Evolutionary conservation across 202 grass and related monocot genomes (phyloP), one percentile per base, ranked within the genome.

Genomic region (Setaria viridis): DNA sequence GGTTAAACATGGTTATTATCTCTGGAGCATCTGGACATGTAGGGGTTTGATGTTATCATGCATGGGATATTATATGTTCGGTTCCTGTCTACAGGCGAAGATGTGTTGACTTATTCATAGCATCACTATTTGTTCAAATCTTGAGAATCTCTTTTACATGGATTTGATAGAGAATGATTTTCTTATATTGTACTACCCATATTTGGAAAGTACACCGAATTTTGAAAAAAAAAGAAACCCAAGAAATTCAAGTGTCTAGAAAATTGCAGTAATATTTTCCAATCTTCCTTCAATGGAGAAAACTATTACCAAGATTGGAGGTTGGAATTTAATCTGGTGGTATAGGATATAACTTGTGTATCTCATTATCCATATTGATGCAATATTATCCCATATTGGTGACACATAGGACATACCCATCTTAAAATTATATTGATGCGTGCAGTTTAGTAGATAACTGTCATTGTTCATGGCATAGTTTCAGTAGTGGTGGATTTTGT

Each of bases 401-500:
- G 12, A 15, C 45, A 49, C 45, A 49, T 16, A 57, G 34, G 48
- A 19, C 47, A 13, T 70, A 45, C 3, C 30, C 9, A 17, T 76
- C 15, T 47, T 67, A 53, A 66, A 66, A 56, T 16, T 74, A 13
- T 29, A 30, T 70, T 62, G 4, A 13, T 51, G 9, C 1, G 14
- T 62, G 30, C 67, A 66, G 39, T 65, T 75, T 15, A 84, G 7
- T 11, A 11, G 10, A 5, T 25, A 7, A 47, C 11, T 35, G 50
- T 20, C 4, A n/a, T 6, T 74, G 57, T 37, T 63, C 65, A 72
- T 54, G 54, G 25, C 74, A 47, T 83, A 55, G 4, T 47, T 86
- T 32, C 47, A 42, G 9, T 32, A 17, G 1, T 7, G 41, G 51
- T 72, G 21, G 14, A 21, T 71, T 59, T 25, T 81, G 6, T 7